Conservation (phyloP, 164 flowering plant species). For the Houttuynia cordata region DNA sequence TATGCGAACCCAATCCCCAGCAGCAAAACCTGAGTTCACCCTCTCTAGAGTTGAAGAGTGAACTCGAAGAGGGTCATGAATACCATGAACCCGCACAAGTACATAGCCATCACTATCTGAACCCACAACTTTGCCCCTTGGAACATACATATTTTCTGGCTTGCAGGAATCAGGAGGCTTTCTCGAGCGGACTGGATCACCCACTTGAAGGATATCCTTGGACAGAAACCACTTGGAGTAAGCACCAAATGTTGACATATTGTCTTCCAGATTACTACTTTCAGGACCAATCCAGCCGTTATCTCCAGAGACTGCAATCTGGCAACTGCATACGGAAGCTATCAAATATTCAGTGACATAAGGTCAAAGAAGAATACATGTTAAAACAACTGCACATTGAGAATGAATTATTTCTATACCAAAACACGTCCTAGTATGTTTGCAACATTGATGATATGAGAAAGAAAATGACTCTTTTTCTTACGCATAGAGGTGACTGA, state of each 20-base stretch:
- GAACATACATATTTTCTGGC: slow-evolving; percentile 61
- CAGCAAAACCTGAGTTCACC: slow-evolving; percentile 65
- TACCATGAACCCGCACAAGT: slow-evolving; percentile 69
- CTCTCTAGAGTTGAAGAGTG: slow-evolving; percentile 57
- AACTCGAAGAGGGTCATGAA: slow-evolving; percentile 77
- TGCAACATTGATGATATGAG: not conserved
- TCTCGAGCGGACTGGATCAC: slow-evolving; percentile 77
- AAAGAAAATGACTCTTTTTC: not conserved
- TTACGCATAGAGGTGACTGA: too few relatives aligned
- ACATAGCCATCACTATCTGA: slow-evolving; percentile 45
- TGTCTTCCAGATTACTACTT: slow-evolving; percentile 16
- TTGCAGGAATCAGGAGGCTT: slow-evolving; percentile 53
- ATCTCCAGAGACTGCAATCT: slow-evolving; percentile 29
- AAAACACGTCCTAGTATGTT: too few relatives aligned
- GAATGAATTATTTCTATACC: too few relatives aligned
- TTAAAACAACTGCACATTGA: too few relatives aligned
- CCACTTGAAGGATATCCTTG: slow-evolving; percentile 69
- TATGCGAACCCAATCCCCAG: slow-evolving; percentile 84
- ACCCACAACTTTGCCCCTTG: slow-evolving; percentile 77
- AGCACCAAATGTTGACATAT: slow-evolving; percentile 20
- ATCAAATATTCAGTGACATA: not conserved
- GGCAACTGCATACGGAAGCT: slow-evolving; percentile 37
- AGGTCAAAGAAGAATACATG: too few relatives aligned
- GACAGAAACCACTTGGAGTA: slow-evolving; percentile 71
- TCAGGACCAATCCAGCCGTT: slow-evolving; percentile 33